phyloP scores from a whole-genome alignment of 2,329 filamentous ascomycete genomes.

The Claviceps sp. region DNA sequence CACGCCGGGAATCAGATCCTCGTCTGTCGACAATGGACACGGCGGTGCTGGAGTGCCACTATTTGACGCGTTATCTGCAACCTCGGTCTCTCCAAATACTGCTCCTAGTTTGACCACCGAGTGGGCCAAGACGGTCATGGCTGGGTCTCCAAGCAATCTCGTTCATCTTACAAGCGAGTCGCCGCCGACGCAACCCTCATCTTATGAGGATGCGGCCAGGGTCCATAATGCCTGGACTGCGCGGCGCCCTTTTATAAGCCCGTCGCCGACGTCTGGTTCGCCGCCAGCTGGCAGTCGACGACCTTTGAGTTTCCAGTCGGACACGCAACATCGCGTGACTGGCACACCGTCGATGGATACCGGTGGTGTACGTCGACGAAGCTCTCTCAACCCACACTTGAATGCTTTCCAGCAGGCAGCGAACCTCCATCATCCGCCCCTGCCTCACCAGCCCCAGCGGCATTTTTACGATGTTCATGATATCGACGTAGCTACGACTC shows the following conservation, averaged over 20 bases:
- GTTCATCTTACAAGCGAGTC: constrained; percentile 39
- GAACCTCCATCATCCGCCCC: constrained; percentile 40
- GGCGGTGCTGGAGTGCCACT: constrained; percentile 28
- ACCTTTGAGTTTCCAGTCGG: constrained; percentile 43
- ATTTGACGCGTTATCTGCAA: constrained; percentile 34
- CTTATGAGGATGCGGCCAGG: constrained; percentile 34
- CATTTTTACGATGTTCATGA: constrained; percentile 69
- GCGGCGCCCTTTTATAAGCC: constrained; percentile 30
- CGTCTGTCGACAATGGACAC: constrained; percentile 29
- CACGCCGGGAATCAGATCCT: constrained; percentile 33
- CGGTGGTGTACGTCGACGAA: constrained; percentile 25
- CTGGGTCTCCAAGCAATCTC: constrained; percentile 39
- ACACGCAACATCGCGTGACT: constrained; percentile 28
- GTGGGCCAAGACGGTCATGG: constrained; percentile 29
- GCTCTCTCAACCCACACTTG: constrained; percentile 39
- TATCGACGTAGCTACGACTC: constrained; percentile 54
- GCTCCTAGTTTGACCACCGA: constrained; percentile 33
- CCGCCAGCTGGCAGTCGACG: constrained; percentile 25
- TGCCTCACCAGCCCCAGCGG: constrained; percentile 61
- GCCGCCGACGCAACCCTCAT: constrained; percentile 38
- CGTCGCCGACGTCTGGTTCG: constrained; percentile 30
- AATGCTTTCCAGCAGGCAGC: constrained; percentile 26
- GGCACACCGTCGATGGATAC: constrained; percentile 26
- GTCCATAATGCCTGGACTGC: constrained; percentile 31
- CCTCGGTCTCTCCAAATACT: constrained; percentile 35